phyloP scores from a whole-genome alignment of 2,329 filamentous ascomycete genomes.

The Ilyonectria destructans region DNA sequence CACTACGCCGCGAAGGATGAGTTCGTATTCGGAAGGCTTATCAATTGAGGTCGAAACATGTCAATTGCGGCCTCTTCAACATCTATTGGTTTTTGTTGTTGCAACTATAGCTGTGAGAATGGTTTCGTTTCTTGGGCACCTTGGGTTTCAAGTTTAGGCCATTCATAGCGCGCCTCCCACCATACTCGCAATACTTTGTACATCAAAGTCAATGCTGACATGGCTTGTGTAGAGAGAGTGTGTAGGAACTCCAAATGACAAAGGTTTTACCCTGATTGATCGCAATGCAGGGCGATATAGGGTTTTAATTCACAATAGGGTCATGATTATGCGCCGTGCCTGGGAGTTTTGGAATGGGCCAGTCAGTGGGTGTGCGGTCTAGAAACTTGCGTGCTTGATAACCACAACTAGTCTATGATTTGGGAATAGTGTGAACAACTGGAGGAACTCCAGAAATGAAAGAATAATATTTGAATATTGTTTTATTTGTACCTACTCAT shows the following conservation, averaged over 20 bases:
- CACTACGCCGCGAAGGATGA: conserved; percentile 1
- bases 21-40: background rate
- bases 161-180: background rate
- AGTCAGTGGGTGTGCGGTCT: too few relatives aligned
- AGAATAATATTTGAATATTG: too few relatives aligned
- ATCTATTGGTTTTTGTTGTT: background rate
- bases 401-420: too few relatives aligned
- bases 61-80: background rate
- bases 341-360: too few relatives aligned
- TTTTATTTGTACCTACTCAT: too few relatives aligned
- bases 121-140: background rate
- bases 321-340: too few relatives aligned
- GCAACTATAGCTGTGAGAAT: background rate
- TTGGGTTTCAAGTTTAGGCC: background rate
- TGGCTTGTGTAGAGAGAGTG: background rate
- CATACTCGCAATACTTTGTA: background rate
- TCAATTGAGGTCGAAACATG: background rate
- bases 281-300: too few relatives aligned
- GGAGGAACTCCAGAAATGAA: too few relatives aligned
- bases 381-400: too few relatives aligned
- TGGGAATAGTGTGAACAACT: too few relatives aligned
- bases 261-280: background rate
- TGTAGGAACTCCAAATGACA: background rate
- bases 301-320: too few relatives aligned
- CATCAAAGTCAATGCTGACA: background rate